Evolutionary conservation across 257 asterid species (phyloP), one percentile per base, ranked within the genome.

Genomic region (Eustoma russellianum): DNA sequence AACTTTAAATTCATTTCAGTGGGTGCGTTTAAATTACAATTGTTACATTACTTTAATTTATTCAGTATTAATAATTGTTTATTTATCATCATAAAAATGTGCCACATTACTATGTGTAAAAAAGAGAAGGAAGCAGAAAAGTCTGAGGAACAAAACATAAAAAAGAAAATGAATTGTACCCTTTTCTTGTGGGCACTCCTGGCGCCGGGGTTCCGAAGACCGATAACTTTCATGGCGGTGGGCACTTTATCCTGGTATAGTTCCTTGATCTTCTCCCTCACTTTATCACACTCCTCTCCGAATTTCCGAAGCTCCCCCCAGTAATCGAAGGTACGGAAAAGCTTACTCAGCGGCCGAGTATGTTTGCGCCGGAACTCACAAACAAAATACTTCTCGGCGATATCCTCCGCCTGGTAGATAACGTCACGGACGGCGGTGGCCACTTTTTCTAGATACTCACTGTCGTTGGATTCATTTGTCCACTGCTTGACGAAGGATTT

Each of bases 381-480:
- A 15, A 63, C 50, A 13, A 75, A 17, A 46, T 68, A 63, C 1
- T 34, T 17, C 49, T 70, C 77, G 46, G 70, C 41, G 40, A 59
- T 57, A 50, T 70, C 74, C 19, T 74, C 77, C 0, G 63, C 77
- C 0, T 64, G 66, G 33, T 63, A 48, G 0, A 70, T 14, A 17
- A 55, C 60, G 12, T 43, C 38, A 5, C 49, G 4, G 16, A 55
- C 50, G 10, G 15, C 50, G 38, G 38, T 43, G 1, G 60, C 60
- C 38, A 55, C 18, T 18, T 28, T 43, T 18, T 55, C 50, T 38
- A 55, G 35, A 41, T 18, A 38, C n/a, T 55, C 60, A n/a, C 38
- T 41, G 28, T 55, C 60, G 13, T 55, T 55, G 7, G 33, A 40
- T n/a, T 34, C 30, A 0, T 55, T 47, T 1, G 60, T 43, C 33